Base-by-base conservation (phyloP, 345 rosid genomes). In the Draba incana region DNA sequence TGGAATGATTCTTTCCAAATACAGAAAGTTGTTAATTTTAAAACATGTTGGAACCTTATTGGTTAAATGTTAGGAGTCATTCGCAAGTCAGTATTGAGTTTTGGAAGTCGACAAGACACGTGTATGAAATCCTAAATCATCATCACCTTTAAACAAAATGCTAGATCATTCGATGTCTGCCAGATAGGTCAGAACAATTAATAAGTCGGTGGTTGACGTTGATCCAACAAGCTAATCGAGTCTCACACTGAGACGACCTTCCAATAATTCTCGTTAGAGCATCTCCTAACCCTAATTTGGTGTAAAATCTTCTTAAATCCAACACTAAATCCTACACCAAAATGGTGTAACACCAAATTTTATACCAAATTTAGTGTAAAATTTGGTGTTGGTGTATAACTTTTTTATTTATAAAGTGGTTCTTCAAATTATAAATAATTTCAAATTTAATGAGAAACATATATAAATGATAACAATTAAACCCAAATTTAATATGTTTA, bases 171-270 rank as follows among this genome's bases (percentile, higher is more conserved):
- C 54, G 16, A 62, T 31, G 66, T 62, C 28, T 61, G 52, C 28
- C 46, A 61, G 65, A 62, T 20, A 28, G 41, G 57, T 70, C 2
- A 33, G 11, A 1, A 23, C 46, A 42, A n/a, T n/a, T n/a, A n/a
- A 68, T 15, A 14, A 10, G 58, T 46, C 69, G 55, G 70, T 72
- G 59, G 65, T 56, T 56, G 51, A 56, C 52, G 64, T 47, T 56
- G 13, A 72, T 39, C 52, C 58, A 55, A 64, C 58, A 6, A 31
- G 35, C 49, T 44, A 54, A 38, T 52, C 24, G 8, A 57, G 14
- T 53, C 39, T 44, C 35, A 68, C 30, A 46, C 3, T 25, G 39
- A 47, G 24, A 37, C 75, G 56, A 71, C 68, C 43, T 53, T 35
- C 24, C 69, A 71, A 63, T 45, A 63, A 54, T 45, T 63, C 39